Evolutionary conservation across 164 flowering plant species (phyloP), one percentile per base, ranked within the genome.

Genomic region (Magnolia officinalis): DNA sequence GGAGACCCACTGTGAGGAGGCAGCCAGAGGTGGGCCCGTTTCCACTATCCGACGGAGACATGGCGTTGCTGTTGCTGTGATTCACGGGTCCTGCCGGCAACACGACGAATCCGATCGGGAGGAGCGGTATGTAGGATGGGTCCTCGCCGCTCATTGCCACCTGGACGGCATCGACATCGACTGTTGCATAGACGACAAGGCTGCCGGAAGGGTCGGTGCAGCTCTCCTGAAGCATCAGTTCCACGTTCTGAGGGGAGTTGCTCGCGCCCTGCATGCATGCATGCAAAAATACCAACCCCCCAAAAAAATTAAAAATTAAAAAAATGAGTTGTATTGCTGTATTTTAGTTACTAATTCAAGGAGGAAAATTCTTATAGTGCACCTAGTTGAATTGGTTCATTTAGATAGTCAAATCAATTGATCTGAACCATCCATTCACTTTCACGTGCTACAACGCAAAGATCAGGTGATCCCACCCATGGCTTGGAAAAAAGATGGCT

Each of bases 141-240:
- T 96, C 96, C 75, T 92, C 97, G 6, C 95, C 93, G 72, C 79
- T 90, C 96, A 96, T 92, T 10, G 93, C 92, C 0, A 88, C 85
- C 78, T 92, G 95, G 50, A 93, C 76, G 1, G 94, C 82, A 51
- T 92, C 90, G 0, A 94, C 94, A 26, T 92, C 94, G 23, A 96
- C 76, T n/a, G 91, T 88, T 55, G 94, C 74, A 89, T 91, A 94
- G 24, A 90, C 95, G 0, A 96, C 87, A 6, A 92, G 83, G 84
- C 98, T 88, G n/a, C 95, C 94, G 0, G 94, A 82, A 0, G 84
- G 82, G 74, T 96, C 97, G 4, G 91, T 91, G 90, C 93, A 88
- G 84, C 98, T 96, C 84, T 96, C 99, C 75, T 92, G 98, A 75
- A 96, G 91, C 88, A 96, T 86, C 18, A 96, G 90, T 87, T 96